Evolutionary conservation across 1,139 yeast species (phyloP), one percentile per base, ranked within the genome.

Genomic region (Hanseniaspora uvarum): DNA sequence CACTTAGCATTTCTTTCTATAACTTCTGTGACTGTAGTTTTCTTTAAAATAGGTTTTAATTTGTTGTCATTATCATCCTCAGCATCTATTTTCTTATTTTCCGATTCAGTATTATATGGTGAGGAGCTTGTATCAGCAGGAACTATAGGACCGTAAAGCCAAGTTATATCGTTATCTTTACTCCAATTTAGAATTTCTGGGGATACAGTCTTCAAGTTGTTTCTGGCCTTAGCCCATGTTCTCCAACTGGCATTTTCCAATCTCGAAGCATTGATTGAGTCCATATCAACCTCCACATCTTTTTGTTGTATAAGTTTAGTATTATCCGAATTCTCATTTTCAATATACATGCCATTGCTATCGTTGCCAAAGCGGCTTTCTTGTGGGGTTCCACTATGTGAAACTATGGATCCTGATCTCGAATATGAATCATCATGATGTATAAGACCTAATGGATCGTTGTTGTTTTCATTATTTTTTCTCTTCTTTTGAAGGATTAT

Each of bases 221-320:
- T 75, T 61, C 85, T 74, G 46, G 84, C 77, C 65, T 84, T 86
- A n/a, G 86, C 85, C 94, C 92, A 84, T 1, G 89, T 85, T 68
- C 94, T 74, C 94, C 94, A 84, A 47, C 85, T 77, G 0, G 92
- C 92, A 65, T 84, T 84, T 65, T 84, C 92, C 55, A 84, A 70
- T 59, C 94, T 72, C 3, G 83, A 70, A 21, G 73, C 68, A 62
- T 80, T 79, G 19, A 87, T 86, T 26, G 81, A 80, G 62, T 80
- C 84, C 59, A 62, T 60, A 18, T 43, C 48, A 12, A 41, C 38
- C 26, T 54, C 56, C 11, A 44, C 24, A 37, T 55, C 52, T n/a
- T 53, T 38, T 40, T 54, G 34, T 53, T 52, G 55, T 21, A 37
- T 53, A 21, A 37, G 18, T 21, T 28, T 48, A 5, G 16, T 21